Evolutionary conservation across 2,329 filamentous ascomycete genomes (phyloP).

Genomic region (Penicillium sp.): DNA sequence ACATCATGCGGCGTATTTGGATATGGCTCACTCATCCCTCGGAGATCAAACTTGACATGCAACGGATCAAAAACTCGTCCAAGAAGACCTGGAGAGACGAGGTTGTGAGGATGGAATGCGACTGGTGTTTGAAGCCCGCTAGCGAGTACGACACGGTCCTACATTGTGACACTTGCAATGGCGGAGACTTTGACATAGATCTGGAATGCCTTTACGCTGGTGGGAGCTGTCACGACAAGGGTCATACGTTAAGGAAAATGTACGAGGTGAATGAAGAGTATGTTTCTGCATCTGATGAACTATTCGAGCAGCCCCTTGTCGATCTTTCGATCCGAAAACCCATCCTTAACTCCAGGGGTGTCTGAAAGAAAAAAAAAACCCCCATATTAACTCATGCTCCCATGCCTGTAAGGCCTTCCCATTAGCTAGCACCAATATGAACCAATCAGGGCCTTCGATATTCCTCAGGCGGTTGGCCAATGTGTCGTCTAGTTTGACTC

Average conservation of each 20-base stretch:
- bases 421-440: too few relatives aligned
- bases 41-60: not conserved
- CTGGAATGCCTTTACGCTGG: not conserved
- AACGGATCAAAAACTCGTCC: not conserved
- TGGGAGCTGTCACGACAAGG: not conserved
- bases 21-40: not conserved
- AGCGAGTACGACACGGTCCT: not conserved
- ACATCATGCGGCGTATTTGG: not conserved
- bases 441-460: not conserved
- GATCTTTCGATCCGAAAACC: not conserved
- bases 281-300: not conserved
- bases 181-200: not conserved
- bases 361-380: too few relatives aligned
- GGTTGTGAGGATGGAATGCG: not conserved
- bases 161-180: not conserved
- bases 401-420: too few relatives aligned
- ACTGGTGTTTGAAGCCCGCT: not conserved
- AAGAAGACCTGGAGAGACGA: not conserved
- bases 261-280: not conserved
- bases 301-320: not conserved
- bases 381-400: too few relatives aligned
- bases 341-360: not conserved
- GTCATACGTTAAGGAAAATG: not conserved
- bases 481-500: too few relatives aligned
- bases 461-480: too few relatives aligned